Evolutionary conservation across 306 rosid genomes (phyloP).

Genomic region (Vigna reflexopilosa): DNA sequence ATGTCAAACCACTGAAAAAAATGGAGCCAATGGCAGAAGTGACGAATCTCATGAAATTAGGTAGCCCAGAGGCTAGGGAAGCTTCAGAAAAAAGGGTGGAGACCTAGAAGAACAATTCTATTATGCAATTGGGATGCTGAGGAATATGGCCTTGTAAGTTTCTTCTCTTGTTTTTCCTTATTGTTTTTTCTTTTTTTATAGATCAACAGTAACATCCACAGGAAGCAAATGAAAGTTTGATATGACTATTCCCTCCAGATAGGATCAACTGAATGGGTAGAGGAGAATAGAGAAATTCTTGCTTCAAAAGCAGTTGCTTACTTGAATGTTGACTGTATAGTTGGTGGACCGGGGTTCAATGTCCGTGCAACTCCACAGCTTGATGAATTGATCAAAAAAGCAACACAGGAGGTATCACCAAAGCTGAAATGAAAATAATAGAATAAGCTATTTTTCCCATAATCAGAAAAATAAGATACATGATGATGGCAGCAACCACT

Average conservation of each 20-base stretch:
- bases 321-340: slow-evolving; percentile 71
- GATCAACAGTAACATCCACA: no score
- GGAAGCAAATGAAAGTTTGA: neutral
- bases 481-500: slow-evolving; percentile 11
- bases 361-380: slow-evolving; percentile 80
- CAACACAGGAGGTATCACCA: slow-evolving; percentile 64
- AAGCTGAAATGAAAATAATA: slow-evolving; percentile 8
- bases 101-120: slow-evolving; percentile 73
- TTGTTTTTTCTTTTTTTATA: no score
- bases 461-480: slow-evolving; percentile 15
- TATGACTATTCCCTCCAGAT: slow-evolving; percentile 47
- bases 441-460: neutral
- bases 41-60: slow-evolving; percentile 45
- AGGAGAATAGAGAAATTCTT: slow-evolving; percentile 76
- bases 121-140: slow-evolving; percentile 90
- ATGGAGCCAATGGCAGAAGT: slow-evolving; percentile 12
- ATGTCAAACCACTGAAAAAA: slow-evolving; percentile 5
- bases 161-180: neutral
- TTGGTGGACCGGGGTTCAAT: slow-evolving; percentile 58
- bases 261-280: slow-evolving; percentile 89
- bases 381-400: slow-evolving; percentile 70
- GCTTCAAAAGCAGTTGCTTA: slow-evolving; percentile 78
- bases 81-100: slow-evolving; percentile 75
- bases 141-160: slow-evolving; percentile 74
- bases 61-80: slow-evolving; percentile 66